Base-by-base conservation (phyloP, 73 alveolate species). In the Tetrahymena thermophila region DNA sequence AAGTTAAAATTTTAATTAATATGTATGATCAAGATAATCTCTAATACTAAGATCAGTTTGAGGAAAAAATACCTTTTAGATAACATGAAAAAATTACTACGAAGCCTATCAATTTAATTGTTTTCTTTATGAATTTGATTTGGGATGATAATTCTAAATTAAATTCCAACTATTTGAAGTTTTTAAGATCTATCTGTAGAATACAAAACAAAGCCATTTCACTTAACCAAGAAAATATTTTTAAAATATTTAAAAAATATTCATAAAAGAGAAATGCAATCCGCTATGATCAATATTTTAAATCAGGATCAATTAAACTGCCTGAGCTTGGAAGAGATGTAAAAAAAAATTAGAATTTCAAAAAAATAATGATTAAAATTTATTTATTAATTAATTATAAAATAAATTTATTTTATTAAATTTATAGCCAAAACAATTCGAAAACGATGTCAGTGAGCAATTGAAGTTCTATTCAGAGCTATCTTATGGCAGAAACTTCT, bases 401-500 rank as follows among this genome's bases (percentile, higher is more conserved):
- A 71, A 7, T 5, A 19, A 25, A n/a, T 71, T 71, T 71, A 23
- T 23, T 71, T 28, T 56, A 4, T 19, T 56, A n/a, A n/a, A n/a
- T 19, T 56, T 9, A 71, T n/a, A 71, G 89, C 89, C 89, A 25
- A 71, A n/a, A 8, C 13, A 71, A 71, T 71, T 71, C 23, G 89
- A 71, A 71, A 19, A 71, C n/a, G 89, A 71, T 71, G 89, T 71
- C 0, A 95, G 94, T 95, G 97, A 95, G 37, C 31, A 95, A 85
- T 93, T 95, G 19, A 37, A 85, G 94, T 95, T 95, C 25, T 95
- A 85, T 89, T 85, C 97, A n/a, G 95, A 95, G 55, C 83, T 95
- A 85, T 95, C 97, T 1, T 95, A 42, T 93, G 95, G 97, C 40
- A 95, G 97, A 56, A 95, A 95, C 31, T 85, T 50, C 94, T 93